A percentile compares a stretch with the other conserved stretches of the same genome.
Conservation (phyloP, 129 eudicot genomes). For the Smallanthus sonchifolius region DNA sequence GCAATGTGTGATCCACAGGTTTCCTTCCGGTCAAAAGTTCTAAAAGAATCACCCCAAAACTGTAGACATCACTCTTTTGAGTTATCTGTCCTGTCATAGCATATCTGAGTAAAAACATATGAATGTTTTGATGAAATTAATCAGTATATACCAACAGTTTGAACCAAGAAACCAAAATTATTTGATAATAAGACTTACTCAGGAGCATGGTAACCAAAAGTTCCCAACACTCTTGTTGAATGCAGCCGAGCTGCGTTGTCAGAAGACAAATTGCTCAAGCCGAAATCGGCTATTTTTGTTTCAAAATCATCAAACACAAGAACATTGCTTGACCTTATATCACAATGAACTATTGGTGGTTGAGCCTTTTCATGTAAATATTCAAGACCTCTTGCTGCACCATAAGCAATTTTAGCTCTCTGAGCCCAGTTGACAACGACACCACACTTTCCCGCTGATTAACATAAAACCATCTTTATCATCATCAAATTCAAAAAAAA, state of each 20-base stretch:
- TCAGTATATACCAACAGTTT: background rate
- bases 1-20: constrained; percentile 87
- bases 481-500: background rate
- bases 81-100: constrained; percentile 42
- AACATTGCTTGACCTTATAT: constrained; percentile 37
- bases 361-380: constrained; percentile 43
- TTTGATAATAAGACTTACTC: constrained; percentile 29
- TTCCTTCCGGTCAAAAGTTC: constrained; percentile 35
- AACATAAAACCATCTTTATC: background rate
- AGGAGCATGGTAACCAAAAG: constrained; percentile 48
- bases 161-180: background rate
- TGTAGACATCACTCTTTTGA: constrained; percentile 45
- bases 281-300: constrained; percentile 42
- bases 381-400: constrained; percentile 43
- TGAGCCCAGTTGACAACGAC: constrained; percentile 29
- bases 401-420: constrained; percentile 37
- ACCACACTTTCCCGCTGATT: constrained; percentile 62
- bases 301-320: constrained; percentile 40
- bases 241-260: constrained; percentile 44
- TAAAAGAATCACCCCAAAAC: constrained; percentile 59
- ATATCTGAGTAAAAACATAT: constrained; percentile 24
- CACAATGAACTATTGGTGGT: constrained; percentile 37
- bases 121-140: background rate
- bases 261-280: constrained; percentile 40
- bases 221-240: constrained; percentile 43